These are phyloP conservation scores for Penicillium antarcticum DNA, from an alignment of 495 filamentous ascomycete genomes.

Conservation along the genomic window DNA sequence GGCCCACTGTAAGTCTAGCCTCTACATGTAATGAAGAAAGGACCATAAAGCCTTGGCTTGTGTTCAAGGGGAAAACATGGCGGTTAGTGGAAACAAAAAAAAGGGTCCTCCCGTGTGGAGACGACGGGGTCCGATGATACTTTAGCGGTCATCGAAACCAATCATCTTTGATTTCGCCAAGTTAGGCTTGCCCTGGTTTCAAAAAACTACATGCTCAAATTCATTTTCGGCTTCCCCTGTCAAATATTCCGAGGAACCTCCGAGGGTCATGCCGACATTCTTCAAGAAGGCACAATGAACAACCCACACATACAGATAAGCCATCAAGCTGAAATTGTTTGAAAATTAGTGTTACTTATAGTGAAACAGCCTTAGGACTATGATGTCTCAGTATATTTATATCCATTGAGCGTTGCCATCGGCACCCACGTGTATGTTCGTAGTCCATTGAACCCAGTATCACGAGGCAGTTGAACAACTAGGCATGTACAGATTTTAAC, in stretches of 20 bases:
- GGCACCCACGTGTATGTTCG: background rate
- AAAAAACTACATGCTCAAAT: background rate
- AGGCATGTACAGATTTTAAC: background rate
- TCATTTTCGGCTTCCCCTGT: background rate
- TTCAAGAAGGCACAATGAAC: background rate
- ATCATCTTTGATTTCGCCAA: background rate
- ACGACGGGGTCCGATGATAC: background rate
- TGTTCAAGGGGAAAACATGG: background rate
- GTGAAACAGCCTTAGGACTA: constrained; percentile 3
- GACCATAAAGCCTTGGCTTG: background rate
- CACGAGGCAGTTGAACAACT: background rate
- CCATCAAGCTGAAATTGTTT: background rate
- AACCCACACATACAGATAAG: background rate
- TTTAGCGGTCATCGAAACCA: background rate
- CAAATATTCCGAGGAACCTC: background rate
- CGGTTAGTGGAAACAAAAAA: background rate
- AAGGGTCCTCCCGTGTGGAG: constrained; percentile 3
- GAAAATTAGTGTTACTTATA: constrained; percentile 2
- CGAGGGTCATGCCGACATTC: background rate
- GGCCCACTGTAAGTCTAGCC: background rate
- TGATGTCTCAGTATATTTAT: background rate
- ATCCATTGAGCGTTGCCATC: background rate
- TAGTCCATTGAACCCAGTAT: background rate
- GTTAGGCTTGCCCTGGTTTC: background rate
- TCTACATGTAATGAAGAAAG: background rate